Evolutionary conservation across 495 filamentous ascomycete species (phyloP).

Genomic region (Astrothelium subdiscretum): DNA sequence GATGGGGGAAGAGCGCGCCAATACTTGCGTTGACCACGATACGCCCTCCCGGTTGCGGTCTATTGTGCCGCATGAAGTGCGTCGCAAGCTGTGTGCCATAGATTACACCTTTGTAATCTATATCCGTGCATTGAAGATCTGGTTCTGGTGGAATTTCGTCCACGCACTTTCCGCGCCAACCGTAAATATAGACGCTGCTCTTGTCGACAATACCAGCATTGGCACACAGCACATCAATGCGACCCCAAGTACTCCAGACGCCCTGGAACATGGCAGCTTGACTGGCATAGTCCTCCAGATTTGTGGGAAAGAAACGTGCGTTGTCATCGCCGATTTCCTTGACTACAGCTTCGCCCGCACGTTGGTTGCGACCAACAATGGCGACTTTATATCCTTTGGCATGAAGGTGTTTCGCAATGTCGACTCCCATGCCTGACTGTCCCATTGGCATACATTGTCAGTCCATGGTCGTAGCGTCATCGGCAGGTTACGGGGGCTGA

Average conservation of each 20-base stretch:
- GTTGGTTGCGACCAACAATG: constrained; percentile 21
- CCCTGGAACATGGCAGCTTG: constrained; percentile 25
- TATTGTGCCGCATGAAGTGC: constrained; percentile 34
- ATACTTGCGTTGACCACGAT: constrained; percentile 30
- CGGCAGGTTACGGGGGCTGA: neutral
- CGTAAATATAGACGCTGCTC: constrained; percentile 21
- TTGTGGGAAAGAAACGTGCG: constrained; percentile 22
- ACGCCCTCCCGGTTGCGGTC: constrained; percentile 23
- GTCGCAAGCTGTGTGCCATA: constrained; percentile 32
- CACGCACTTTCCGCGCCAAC: constrained; percentile 13
- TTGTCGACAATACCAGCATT: constrained; percentile 35
- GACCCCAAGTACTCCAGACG: constrained; percentile 25
- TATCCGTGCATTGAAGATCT: constrained; percentile 27
- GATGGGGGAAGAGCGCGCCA: constrained; percentile 27
- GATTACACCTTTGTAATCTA: constrained; percentile 33
- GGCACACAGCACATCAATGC: constrained; percentile 31
- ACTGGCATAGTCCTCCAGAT: constrained; percentile 30
- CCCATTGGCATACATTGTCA: neutral
- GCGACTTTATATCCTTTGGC: constrained; percentile 22
- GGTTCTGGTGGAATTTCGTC: constrained; percentile 28
- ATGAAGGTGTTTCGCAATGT: constrained; percentile 18
- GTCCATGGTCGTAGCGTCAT: neutral
- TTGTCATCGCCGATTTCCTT: constrained; percentile 24
- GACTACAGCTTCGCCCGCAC: constrained; percentile 7
- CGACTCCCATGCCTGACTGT: constrained; percentile 24